Evolutionary conservation across 129 eudicot genomes (phyloP).

Genomic region (Artemisia tridentata): DNA sequence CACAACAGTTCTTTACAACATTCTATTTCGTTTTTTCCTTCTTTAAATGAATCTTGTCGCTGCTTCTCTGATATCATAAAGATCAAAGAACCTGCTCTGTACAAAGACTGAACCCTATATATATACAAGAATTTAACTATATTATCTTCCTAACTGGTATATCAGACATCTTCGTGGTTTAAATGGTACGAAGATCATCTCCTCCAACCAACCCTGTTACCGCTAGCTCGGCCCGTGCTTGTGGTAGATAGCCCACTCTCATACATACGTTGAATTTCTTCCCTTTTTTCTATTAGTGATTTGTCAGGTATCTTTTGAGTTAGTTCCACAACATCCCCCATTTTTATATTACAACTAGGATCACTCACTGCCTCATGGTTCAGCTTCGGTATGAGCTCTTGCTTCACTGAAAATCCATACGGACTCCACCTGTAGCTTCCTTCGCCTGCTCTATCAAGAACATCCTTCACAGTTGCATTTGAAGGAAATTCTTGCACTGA

Average conservation of each 20-base stretch:
- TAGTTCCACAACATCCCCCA: slow-evolving; percentile 91
- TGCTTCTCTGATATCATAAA: neutral
- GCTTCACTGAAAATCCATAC: slow-evolving; percentile 65
- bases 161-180: neutral
- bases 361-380: slow-evolving; percentile 68
- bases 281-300: slow-evolving; percentile 66
- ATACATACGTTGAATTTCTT: slow-evolving; percentile 94
- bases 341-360: slow-evolving; percentile 65
- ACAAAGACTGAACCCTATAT: slow-evolving; percentile 39
- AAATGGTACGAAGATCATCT: slow-evolving; percentile 31
- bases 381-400: slow-evolving; percentile 73
- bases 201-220: slow-evolving; percentile 43
- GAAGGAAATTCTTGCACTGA: slow-evolving; percentile 82
- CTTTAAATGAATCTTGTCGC: neutral
- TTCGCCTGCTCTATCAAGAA: slow-evolving; percentile 49
- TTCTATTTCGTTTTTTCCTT: neutral
- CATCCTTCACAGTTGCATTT: slow-evolving; percentile 57
- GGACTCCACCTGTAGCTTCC: slow-evolving; percentile 60
- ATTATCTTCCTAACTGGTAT: slow-evolving; percentile 7
- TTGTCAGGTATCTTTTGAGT: slow-evolving; percentile 72
- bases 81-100: slow-evolving; percentile 27
- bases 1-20: neutral
- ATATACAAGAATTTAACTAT: slow-evolving; percentile 43
- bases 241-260: slow-evolving; percentile 44
- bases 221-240: slow-evolving; percentile 16